Conservation (phyloP, 306 rosid species). For the Luffa acutangula region DNA sequence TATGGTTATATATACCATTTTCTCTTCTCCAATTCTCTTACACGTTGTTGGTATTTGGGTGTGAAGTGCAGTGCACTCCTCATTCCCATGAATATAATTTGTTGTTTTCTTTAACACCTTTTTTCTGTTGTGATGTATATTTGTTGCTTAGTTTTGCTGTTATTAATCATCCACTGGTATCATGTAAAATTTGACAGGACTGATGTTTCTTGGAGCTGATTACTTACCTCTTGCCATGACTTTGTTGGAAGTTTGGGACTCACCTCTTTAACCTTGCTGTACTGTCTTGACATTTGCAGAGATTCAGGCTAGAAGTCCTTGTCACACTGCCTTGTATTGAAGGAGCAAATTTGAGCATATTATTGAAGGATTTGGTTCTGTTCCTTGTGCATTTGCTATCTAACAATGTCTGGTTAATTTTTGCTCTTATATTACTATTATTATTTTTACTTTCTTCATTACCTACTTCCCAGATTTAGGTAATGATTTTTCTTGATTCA, state of each 20-base stretch:
- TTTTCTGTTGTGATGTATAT: not conserved
- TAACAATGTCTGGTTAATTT: conserved; percentile 38
- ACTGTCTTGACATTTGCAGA: conserved; percentile 97
- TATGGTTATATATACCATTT: not conserved
- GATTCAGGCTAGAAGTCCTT: conserved; percentile 46
- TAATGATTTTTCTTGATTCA: conserved; percentile 27
- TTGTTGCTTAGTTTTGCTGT: conserved; percentile 22
- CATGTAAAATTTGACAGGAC: conserved; percentile 85
- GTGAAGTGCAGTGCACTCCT: not conserved
- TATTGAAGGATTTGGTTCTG: conserved; percentile 33
- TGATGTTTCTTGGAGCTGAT: conserved; percentile 99
- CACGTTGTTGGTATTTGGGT: not conserved
- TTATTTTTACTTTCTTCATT: conserved; percentile 24
- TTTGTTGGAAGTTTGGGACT: conserved; percentile 99
- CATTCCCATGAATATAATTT: not conserved
- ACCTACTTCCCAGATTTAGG: conserved; percentile 29
- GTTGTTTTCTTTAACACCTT: not conserved
- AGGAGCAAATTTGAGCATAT: conserved; percentile 34
- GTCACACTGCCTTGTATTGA: conserved; percentile 28
- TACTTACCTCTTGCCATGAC: conserved; percentile 99
- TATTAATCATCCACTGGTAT: conserved; percentile 57
- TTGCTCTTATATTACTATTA: conserved; percentile 21
- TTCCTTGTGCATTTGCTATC: conserved; percentile 23
- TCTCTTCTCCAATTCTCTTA: not conserved
- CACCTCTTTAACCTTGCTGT: conserved; percentile 99